Conservation (phyloP, 345 rosid genomes). For the Raphanus raphanistrum region DNA sequence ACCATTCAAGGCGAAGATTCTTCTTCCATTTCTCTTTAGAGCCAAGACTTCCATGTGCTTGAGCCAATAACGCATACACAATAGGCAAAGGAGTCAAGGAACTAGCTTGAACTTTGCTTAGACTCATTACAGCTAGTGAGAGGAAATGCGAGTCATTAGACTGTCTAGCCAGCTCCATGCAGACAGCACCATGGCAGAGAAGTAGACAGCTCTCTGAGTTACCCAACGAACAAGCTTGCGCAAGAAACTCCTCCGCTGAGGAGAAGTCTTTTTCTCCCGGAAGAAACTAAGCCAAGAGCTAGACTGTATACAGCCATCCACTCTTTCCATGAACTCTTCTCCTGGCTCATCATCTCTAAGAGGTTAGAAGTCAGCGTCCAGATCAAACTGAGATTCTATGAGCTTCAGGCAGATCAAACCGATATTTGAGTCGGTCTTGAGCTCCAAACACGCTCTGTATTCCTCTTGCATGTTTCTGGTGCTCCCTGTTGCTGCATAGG, state of each 20-base stretch:
- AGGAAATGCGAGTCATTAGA: slow-evolving; percentile 51
- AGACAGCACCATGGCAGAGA: slow-evolving; percentile 78
- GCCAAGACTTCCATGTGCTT: slow-evolving; percentile 87
- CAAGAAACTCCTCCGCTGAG: slow-evolving; percentile 64
- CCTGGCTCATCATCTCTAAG: slow-evolving; percentile 47
- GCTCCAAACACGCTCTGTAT: slow-evolving; percentile 68
- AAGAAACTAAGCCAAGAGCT: slow-evolving; percentile 56
- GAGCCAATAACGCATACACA: slow-evolving; percentile 74
- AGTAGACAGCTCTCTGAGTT: slow-evolving; percentile 64
- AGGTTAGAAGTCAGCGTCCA: slow-evolving; percentile 50
- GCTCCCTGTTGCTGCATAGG: slow-evolving; percentile 66
- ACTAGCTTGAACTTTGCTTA: slow-evolving; percentile 52
- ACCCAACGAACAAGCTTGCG: slow-evolving; percentile 59
- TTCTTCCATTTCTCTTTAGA: slow-evolving; percentile 74
- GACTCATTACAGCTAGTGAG: slow-evolving; percentile 64
- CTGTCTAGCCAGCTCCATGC: slow-evolving; percentile 76
- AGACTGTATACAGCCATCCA: slow-evolving; percentile 64
- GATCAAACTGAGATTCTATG: slow-evolving; percentile 59
- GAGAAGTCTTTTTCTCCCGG: slow-evolving; percentile 50
- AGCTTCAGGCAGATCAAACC: slow-evolving; percentile 81
- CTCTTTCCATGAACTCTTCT: slow-evolving; percentile 50
- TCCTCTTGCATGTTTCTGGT: slow-evolving; percentile 47
- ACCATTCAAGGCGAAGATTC: slow-evolving; percentile 82
- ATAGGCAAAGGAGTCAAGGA: slow-evolving; percentile 58
- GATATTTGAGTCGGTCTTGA: slow-evolving; percentile 66